Evolutionary conservation across 305 asterid genomes (phyloP), one percentile per base, ranked within the genome.

Genomic region (Euphrasia arctica): DNA sequence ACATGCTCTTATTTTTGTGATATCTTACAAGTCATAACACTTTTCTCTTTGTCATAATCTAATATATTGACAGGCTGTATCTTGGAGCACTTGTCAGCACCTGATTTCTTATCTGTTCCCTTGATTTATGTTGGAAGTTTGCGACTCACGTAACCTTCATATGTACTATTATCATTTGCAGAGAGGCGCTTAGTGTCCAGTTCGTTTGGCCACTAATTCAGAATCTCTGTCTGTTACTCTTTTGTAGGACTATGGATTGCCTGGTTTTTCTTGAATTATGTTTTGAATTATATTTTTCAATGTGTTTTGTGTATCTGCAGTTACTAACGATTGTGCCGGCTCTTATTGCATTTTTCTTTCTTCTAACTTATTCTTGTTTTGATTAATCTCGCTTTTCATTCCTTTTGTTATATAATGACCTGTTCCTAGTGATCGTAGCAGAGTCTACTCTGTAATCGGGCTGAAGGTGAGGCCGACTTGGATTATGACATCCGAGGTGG

Each of bases 61-160:
- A 75, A 83, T 70, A 79, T 83, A 69, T 87, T 83, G 78, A 81
- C 97, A 89, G 96, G 96, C 83, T 79, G 85, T 83, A 73, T 87
- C 82, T 86, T 82, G 98, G 96, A 85, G 96, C 88, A 72, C 77
- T 75, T 86, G 78, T 79, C 83, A 76, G 72, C 96, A 36, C 42
- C 89, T 85, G 89, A 89, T 89, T 80, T 89, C 79, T 85, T 71
- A 78, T 84, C 86, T 83, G 83, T 86, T 86, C 85, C 95, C 88
- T 80, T 85, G 87, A 83, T 82, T 87, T 80, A 75, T 87, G 89
- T 85, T 92, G 84, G 96, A 92, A 83, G 97, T 87, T 87, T 89
- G 90, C 90, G 95, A 92, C 97, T 92, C 97, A 89, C 95, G 75
- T 89, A 90, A 90, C 91, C 90, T 87, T 85, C 88, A 74, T 84